Evolutionary conservation across 2,329 filamentous ascomycete species (phyloP), one percentile per base, ranked within the genome.

Genomic region (Penicillium sp.): DNA sequence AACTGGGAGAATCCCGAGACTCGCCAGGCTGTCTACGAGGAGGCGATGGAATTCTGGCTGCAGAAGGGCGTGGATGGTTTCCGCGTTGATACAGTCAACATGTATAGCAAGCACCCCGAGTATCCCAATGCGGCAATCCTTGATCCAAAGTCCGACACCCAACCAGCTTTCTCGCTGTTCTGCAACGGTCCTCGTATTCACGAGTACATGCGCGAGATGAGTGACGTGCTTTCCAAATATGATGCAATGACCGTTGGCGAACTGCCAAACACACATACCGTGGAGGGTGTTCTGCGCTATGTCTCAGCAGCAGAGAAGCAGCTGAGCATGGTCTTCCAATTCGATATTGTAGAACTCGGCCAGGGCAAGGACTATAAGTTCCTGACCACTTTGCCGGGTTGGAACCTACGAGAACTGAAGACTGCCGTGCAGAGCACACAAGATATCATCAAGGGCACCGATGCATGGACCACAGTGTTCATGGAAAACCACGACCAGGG

Each of bases 1-100:
- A 92, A 92, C 72, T 92, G 88, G 88, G 87, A 91, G 68, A 88
- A 86, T 55, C 75, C 78, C 0, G 82, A 81, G 25, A 82, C 85
- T 0, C 81, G 89, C 5, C 74, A 80, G 34, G 88, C 87, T 5
- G 84, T 91, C 23, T 89, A 90, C 71, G 80, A 87, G 34, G 81
- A 79, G 7, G 79, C 86, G 1, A 88, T 91, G 82, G 80, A 82
- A 46, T 92, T 91, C 69, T 92, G 89, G 90, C 81, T 92, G 1
- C 78, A 87, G 41, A 81, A 82, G 31, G 89, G 88, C 4, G 84
- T 90, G 1, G 84, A 87, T 53, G 87, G 87, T 3, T 89, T 89
- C 75, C 81, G 87, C 11, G 81, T 89, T 62, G 87, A 89, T 68
- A 85, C 84, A 0, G 84, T 88, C 67, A 88, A 88, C 70, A 81